Evolutionary conservation across 768 basidiomycete genomes (phyloP), one percentile per base, ranked within the genome.

Genomic region (Psilocybe subaeruginosa): DNA sequence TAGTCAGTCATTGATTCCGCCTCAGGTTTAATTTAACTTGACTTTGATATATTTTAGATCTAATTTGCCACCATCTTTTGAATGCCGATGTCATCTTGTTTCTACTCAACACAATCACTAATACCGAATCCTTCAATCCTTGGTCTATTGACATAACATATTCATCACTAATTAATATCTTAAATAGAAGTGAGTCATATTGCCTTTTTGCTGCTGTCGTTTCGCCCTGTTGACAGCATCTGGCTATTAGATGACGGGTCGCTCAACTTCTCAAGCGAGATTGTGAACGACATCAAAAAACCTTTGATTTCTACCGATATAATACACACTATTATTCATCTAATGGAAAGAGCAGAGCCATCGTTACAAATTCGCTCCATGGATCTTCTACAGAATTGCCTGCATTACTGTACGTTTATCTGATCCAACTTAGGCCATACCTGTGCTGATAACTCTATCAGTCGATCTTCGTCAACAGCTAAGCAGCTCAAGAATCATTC

Each of bases 401-500:
- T 55, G 19, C 54, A 35, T 6, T 60, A 60, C 39, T 60, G 59
- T 60, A 27, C 37, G 59, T 39, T 16, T 19, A 35, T 48, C 29
- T 8, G 23, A 9, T 59, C 16, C 8, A 29, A 23, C 14, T 3
- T 45, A 0, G 49, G 8, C 6, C 11, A 47, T 50, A 16, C 7
- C 19, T 9, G 12, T 60, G 27, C 53, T 43, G 16, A 50, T 8
- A 2, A 11, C 11, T 39, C 23, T 3, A 14, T 6, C 16, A 60
- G 59, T 60, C 14, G 59, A 60, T 50, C 41, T 60, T 2, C 59
- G 59, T 3, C 59, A 60, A 39, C 29, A 49, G 11, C 14, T 60
- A 11, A 50, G 27, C 4, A 51, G 30, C 47, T 60, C 59, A 8
- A 50, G 37, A 9, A 46, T 60, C 2, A 51, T 60, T 17, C 7